Conservation (phyloP, 768 basidiomycete genomes). For the Stropharia rugosoannulata region DNA sequence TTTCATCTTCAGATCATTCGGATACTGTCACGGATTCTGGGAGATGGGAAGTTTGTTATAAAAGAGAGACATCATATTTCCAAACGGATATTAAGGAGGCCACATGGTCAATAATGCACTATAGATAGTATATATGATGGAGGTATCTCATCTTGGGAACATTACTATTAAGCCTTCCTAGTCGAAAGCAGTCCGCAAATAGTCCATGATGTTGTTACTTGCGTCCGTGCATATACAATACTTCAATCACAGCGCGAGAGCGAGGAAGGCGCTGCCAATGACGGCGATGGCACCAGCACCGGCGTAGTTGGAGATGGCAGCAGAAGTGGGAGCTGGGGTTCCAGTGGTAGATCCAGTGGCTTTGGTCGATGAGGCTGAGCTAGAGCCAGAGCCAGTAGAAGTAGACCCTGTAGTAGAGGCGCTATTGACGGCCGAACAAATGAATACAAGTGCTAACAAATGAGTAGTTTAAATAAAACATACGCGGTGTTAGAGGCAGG, state of each 20-base stretch:
- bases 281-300: constrained; percentile 20
- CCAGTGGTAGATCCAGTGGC: constrained; percentile 1
- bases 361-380: not conserved
- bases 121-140: constrained; percentile 19
- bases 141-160: constrained; percentile 17
- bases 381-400: not conserved
- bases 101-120: constrained; percentile 24
- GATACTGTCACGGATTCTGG: not conserved
- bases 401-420: constrained; percentile 1
- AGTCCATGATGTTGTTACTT: constrained; percentile 12
- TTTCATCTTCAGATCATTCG: not conserved
- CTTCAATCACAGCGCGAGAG: constrained; percentile 11
- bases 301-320: constrained; percentile 18
- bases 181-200: constrained; percentile 10
- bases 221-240: not conserved
- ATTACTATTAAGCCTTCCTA: constrained; percentile 15
- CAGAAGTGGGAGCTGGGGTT: constrained; percentile 8
- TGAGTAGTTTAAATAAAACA: not conserved
- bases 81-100: constrained; percentile 9
- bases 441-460: not conserved
- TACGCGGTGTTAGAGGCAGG: constrained; percentile 4
- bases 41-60: not conserved
- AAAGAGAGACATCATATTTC: constrained; percentile 13
- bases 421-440: not conserved
- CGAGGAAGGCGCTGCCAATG: constrained; percentile 21